phyloP scores from a whole-genome alignment of 176 grass and related monocot genomes.

The Hordeum marinum region DNA sequence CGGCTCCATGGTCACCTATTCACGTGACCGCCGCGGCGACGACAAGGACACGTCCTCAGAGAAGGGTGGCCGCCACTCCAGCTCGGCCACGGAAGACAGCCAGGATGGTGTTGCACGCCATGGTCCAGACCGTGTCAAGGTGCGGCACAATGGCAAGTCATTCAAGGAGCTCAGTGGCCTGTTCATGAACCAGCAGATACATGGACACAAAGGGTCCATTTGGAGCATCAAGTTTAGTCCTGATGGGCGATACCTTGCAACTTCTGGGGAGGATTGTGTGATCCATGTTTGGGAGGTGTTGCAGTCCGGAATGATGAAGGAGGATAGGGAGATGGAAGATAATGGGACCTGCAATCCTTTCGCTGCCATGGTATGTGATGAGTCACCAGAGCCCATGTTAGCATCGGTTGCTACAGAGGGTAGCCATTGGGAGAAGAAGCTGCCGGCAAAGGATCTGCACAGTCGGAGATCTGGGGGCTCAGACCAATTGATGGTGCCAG shows the following conservation, averaged over 20 bases:
- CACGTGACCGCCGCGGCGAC: slow-evolving; percentile 58
- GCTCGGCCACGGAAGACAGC: slow-evolving; percentile 87
- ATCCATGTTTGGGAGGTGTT: slow-evolving; percentile 96
- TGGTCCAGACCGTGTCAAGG: slow-evolving; percentile 61
- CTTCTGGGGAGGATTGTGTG: slow-evolving; percentile 76
- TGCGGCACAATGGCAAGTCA: slow-evolving; percentile 70
- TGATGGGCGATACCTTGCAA: slow-evolving; percentile 85
- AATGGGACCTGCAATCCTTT: slow-evolving; percentile 48
- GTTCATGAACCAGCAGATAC: slow-evolving; percentile 84
- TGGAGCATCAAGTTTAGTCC: slow-evolving; percentile 92
- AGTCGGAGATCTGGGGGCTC: slow-evolving; percentile 37
- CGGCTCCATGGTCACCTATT: slow-evolving; percentile 41
- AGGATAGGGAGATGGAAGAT: slow-evolving; percentile 29
- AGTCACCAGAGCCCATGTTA: slow-evolving; percentile 26
- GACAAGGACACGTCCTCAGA: slow-evolving; percentile 77
- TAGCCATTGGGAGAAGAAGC: slow-evolving; percentile 70
- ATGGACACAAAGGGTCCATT: slow-evolving; percentile 82
- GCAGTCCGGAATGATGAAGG: slow-evolving; percentile 45
- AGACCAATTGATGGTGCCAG: slow-evolving; percentile 66
- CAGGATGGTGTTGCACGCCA: slow-evolving; percentile 53
- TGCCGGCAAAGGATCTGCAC: slow-evolving; percentile 27
- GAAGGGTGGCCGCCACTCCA: slow-evolving; percentile 65
- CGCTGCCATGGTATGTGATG: slow-evolving; percentile 42
- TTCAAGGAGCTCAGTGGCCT: slow-evolving; percentile 74
- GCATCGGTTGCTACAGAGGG: slow-evolving; percentile 13